phyloP scores from a whole-genome alignment of 768 basidiomycete genomes.

The Serpula lacrymans region DNA sequence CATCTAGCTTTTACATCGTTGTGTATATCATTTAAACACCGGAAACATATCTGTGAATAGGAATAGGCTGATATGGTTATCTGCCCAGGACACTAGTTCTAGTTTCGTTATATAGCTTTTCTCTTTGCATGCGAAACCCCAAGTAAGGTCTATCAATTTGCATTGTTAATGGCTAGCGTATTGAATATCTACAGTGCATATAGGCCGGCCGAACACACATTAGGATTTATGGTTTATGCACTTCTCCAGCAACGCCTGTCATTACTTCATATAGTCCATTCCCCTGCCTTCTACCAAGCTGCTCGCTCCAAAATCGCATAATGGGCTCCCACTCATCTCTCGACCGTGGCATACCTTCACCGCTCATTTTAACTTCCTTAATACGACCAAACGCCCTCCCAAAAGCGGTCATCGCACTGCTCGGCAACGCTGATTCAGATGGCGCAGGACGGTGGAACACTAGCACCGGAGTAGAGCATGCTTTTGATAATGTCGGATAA shows the following conservation, averaged over 20 bases:
- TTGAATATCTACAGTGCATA: too few species aligned
- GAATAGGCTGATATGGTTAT: too few species aligned
- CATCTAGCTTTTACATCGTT: too few species aligned
- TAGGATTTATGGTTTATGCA: background rate
- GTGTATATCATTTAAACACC: too few species aligned
- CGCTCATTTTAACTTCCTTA: slow-evolving; percentile 45
- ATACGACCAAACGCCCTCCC: slow-evolving; percentile 56
- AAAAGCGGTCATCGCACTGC: slow-evolving; percentile 48
- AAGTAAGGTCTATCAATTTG: too few species aligned
- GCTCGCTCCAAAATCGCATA: slow-evolving; percentile 85
- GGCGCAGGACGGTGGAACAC: slow-evolving; percentile 53
- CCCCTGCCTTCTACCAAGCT: slow-evolving; percentile 50
- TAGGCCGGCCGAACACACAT: background rate
- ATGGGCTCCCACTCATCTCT: slow-evolving; percentile 78
- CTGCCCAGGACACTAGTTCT: too few species aligned
- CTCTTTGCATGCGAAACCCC: too few species aligned
- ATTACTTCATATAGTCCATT: slow-evolving; percentile 71
- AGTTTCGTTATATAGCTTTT: too few species aligned
- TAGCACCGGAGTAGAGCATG: slow-evolving; percentile 60
- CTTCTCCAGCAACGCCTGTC: slow-evolving; percentile 22
- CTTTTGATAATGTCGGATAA: slow-evolving; percentile 57
- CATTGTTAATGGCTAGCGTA: too few species aligned
- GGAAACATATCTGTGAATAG: too few species aligned
- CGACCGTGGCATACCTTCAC: slow-evolving; percentile 71
- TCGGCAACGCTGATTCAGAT: slow-evolving; percentile 39